A percentile compares a stretch with the other conserved stretches of the same genome.
phyloP scores from a whole-genome alignment of 805 yeast species.

The Candida jianshihensis region DNA sequence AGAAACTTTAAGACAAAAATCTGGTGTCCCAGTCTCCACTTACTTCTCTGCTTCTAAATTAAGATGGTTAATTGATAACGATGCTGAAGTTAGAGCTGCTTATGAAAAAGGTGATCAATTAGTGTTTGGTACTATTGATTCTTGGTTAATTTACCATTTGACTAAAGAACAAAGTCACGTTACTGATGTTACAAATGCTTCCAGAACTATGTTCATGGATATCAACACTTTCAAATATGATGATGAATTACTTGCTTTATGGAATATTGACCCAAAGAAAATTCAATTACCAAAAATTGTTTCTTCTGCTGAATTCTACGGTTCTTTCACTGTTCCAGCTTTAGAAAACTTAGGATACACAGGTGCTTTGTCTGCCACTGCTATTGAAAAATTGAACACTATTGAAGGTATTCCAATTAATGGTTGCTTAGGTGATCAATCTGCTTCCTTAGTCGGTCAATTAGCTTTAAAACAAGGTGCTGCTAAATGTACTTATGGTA shows the following conservation, averaged over 20 bases:
- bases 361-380: constrained; percentile 43
- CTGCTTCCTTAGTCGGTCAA: constrained; percentile 91
- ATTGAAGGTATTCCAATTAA: constrained; percentile 66
- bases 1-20: constrained; percentile 50
- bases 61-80: constrained; percentile 83
- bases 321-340: constrained; percentile 59
- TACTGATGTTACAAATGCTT: constrained; percentile 87
- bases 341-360: constrained; percentile 45
- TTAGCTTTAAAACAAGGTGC: constrained; percentile 76
- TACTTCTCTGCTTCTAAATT: constrained; percentile 88
- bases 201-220: constrained; percentile 87
- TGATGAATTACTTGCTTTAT: constrained; percentile 63
- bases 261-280: constrained; percentile 67
- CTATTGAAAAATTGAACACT: constrained; percentile 40
- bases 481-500: constrained; percentile 94
- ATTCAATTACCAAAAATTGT: constrained; percentile 69
- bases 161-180: constrained; percentile 64
- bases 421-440: constrained; percentile 92
- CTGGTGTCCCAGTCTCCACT: constrained; percentile 86
- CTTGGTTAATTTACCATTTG: constrained; percentile 86
- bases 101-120: constrained; percentile 72
- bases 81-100: constrained; percentile 53
- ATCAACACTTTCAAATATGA: constrained; percentile 72
- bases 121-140: constrained; percentile 91
- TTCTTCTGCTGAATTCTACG: constrained; percentile 73